Evolutionary conservation across 371 early-diverging fungal species (phyloP).

Genomic region (Actinomortierella ambigua): DNA sequence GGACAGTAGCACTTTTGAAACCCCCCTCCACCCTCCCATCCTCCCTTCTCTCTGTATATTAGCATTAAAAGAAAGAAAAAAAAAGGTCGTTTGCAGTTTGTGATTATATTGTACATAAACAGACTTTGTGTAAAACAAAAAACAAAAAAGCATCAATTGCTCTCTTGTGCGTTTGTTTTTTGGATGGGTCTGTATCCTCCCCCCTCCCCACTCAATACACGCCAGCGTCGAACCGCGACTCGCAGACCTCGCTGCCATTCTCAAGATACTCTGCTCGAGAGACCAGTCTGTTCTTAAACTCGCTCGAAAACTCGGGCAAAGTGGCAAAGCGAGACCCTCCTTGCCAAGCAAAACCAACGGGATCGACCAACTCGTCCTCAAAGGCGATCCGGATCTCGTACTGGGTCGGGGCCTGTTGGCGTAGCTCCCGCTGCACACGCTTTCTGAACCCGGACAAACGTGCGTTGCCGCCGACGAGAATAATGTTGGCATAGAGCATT

Average conservation of each 20-base stretch:
- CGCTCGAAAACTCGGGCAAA: constrained; percentile 49
- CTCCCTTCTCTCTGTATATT: too few species aligned
- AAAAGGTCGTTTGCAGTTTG: too few species aligned
- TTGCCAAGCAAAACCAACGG: constrained; percentile 59
- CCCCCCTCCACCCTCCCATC: too few species aligned
- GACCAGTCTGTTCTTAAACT: constrained; percentile 55
- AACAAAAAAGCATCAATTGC: too few species aligned
- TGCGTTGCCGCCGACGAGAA: constrained; percentile 81
- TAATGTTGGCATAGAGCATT: constrained; percentile 74
- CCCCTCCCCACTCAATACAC: too few species aligned
- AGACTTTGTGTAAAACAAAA: too few species aligned
- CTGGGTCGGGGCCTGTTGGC: constrained; percentile 63
- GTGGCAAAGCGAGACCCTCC: constrained; percentile 56
- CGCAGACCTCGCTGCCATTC: constrained; percentile 60
- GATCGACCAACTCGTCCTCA: constrained; percentile 69
- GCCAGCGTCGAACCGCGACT: constrained; percentile 35
- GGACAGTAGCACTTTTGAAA: neutral
- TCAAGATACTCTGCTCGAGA: constrained; percentile 63
- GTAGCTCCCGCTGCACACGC: constrained; percentile 71
- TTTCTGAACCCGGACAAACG: constrained; percentile 69
- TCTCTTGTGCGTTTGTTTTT: too few species aligned
- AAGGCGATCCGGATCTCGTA: constrained; percentile 65
- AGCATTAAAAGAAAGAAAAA: too few species aligned
- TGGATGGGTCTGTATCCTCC: too few species aligned
- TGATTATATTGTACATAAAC: too few species aligned